Conservation (phyloP, 176 grass and related monocot species). For the Carex pumila region DNA sequence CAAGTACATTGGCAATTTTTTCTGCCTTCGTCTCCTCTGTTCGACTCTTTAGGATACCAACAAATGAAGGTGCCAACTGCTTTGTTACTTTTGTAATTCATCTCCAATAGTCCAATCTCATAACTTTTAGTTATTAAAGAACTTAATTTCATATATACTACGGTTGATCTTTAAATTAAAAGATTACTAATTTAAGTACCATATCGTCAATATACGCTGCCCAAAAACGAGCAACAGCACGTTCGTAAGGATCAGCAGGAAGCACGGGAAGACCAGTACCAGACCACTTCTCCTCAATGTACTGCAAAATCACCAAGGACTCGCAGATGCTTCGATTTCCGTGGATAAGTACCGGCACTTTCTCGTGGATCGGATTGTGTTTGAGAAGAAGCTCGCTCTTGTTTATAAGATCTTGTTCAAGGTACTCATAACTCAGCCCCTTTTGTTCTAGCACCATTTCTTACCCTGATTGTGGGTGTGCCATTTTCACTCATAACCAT, state of each 20-base stretch:
- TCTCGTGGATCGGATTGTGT: slow-evolving; percentile 13
- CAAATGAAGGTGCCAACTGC: slow-evolving; percentile 11
- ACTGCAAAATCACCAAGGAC: slow-evolving; percentile 22
- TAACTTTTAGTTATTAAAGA: too few species aligned
- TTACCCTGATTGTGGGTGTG: too few species aligned
- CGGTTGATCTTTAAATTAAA: not conserved
- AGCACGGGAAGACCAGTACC: not conserved
- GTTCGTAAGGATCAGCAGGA: slow-evolving; percentile 13
- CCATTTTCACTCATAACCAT: too few species aligned
- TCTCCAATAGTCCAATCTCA: too few species aligned
- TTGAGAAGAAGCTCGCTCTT: slow-evolving; percentile 28
- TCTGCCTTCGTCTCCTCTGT: slow-evolving; percentile 5
- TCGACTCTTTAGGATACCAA: slow-evolving; percentile 16
- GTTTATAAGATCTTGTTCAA: not conserved
- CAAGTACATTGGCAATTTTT: not conserved
- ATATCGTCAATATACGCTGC: slow-evolving; percentile 38
- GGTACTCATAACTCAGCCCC: slow-evolving; percentile 5
- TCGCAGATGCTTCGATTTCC: not conserved
- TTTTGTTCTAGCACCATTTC: slow-evolving; percentile 18
- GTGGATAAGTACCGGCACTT: slow-evolving; percentile 22
- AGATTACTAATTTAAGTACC: slow-evolving; percentile 1
- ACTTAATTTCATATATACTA: not conserved
- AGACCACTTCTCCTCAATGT: slow-evolving; percentile 21
- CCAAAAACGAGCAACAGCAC: slow-evolving; percentile 39
- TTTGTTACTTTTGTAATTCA: not conserved